phyloP scores from a whole-genome alignment of 306 rosid species.

The Acacia confusa region DNA sequence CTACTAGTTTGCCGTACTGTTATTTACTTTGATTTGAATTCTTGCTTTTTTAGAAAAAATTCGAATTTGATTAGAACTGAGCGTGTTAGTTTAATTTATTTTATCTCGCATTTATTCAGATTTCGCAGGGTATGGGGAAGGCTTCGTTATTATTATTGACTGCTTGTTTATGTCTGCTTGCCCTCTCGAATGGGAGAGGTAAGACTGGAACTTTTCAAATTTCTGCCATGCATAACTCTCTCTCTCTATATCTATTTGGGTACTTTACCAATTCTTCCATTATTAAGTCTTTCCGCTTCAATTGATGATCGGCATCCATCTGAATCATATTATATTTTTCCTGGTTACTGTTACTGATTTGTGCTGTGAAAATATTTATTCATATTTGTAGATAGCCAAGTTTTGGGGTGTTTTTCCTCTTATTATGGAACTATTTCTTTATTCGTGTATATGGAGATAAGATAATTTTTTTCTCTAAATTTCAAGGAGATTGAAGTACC shows the following conservation, averaged over 20 bases:
- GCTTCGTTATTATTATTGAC: conserved; percentile 50
- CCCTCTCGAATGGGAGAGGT: conserved; percentile 65
- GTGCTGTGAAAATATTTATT: not conserved
- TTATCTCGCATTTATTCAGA: not conserved
- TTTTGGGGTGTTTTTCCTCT: not conserved
- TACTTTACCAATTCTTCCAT: conserved; percentile 7
- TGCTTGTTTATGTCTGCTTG: conserved; percentile 38
- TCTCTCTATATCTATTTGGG: not conserved
- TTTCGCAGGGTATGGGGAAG: conserved; percentile 57
- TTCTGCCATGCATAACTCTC: not conserved
- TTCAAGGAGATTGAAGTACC: not conserved
- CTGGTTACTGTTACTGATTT: not conserved
- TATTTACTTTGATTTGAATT: not conserved
- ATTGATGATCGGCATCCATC: not conserved
- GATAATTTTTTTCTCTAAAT: not conserved
- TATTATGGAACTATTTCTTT: not conserved
- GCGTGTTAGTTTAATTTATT: not conserved
- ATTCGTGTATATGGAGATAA: not conserved
- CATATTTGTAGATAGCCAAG: not conserved
- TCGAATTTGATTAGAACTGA: conserved; percentile 6
- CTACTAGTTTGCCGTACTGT: conserved; percentile 15
- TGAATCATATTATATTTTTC: not conserved
- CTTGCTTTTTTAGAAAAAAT: not conserved
- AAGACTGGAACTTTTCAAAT: conserved; percentile 14
- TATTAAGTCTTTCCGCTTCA: not conserved